A percentile compares a stretch with the other conserved stretches of the same genome.
Evolutionary conservation across 1,284 basidiomycete species (phyloP).

Genomic region (Cerrena zonata): DNA sequence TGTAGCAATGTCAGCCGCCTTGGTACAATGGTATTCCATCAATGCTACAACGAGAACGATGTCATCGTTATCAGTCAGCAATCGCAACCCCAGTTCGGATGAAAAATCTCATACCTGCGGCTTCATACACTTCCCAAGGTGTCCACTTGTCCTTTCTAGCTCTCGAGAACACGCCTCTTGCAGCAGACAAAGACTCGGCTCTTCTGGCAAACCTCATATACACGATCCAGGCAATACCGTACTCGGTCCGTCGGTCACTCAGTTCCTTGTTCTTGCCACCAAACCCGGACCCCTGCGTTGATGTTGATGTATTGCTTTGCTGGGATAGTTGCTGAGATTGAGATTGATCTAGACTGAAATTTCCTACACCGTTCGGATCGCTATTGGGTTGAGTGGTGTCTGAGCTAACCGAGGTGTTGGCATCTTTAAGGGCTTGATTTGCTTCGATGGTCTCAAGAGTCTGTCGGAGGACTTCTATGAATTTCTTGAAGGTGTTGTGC

Average conservation of each 20-base stretch:
- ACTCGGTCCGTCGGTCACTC: conserved; percentile 58
- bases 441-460: conserved; percentile 68
- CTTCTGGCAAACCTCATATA: conserved; percentile 89
- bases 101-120: conserved; percentile 58
- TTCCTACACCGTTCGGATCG: conserved; percentile 20
- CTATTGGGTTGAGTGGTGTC: conserved; percentile 18
- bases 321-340: conserved; percentile 29
- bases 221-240: conserved; percentile 70
- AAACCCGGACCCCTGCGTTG: conserved; percentile 40
- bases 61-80: conserved; percentile 1
- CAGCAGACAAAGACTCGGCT: conserved; percentile 79
- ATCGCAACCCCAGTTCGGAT: background rate
- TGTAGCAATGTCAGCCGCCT: conserved; percentile 79
- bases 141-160: conserved; percentile 82
- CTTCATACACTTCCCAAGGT: conserved; percentile 92
- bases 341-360: conserved; percentile 10
- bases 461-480: conserved; percentile 65
- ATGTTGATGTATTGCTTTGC: conserved; percentile 31
- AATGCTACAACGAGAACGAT: conserved; percentile 50
- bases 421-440: conserved; percentile 37
- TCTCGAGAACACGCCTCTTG: conserved; percentile 75
- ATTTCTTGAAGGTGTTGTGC: conserved; percentile 63
- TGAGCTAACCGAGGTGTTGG: conserved; percentile 35
- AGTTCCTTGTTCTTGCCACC: conserved; percentile 47
- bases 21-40: conserved; percentile 94